Evolutionary conservation across 139 green algal species (phyloP).

Genomic region (Ostreobium quekettii): DNA sequence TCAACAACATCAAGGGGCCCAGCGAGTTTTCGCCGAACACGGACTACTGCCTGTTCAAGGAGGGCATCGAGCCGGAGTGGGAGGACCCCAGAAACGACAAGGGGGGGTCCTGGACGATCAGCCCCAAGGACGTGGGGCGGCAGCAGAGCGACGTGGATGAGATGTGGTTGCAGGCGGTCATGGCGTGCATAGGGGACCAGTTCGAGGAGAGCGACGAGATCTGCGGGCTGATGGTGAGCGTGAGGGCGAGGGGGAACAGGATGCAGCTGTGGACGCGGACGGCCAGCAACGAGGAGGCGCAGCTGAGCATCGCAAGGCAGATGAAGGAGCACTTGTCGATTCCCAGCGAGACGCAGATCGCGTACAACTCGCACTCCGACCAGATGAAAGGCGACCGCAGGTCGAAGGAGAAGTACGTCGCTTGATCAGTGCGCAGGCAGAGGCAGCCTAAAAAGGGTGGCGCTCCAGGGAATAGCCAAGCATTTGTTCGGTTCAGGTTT

Average conservation of each 20-base stretch:
- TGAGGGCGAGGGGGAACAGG: slow-evolving; percentile 67
- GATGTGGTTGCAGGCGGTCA: slow-evolving; percentile 85
- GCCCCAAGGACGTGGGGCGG: slow-evolving; percentile 43
- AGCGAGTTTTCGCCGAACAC: slow-evolving; percentile 67
- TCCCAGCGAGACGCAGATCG: slow-evolving; percentile 1
- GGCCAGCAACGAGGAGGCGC: slow-evolving; percentile 71
- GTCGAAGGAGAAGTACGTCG: neutral
- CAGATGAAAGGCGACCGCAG: neutral
- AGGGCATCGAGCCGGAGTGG: slow-evolving; percentile 97
- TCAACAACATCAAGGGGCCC: slow-evolving; percentile 97
- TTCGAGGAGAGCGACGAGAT: slow-evolving; percentile 92
- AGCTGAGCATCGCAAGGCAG: slow-evolving; percentile 78
- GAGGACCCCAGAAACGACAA: slow-evolving; percentile 84
- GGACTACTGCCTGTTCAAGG: slow-evolving; percentile 95
- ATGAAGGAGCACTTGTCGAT: slow-evolving; percentile 88
- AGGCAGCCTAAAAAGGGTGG: too few relatives aligned
- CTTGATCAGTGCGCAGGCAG: neutral
- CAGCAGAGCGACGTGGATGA: slow-evolving; percentile 66
- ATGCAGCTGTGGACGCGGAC: slow-evolving; percentile 94
- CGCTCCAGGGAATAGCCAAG: too few relatives aligned
- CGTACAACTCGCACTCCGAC: neutral
- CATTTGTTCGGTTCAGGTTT: too few relatives aligned
- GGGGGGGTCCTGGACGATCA: slow-evolving; percentile 87
- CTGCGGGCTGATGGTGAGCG: slow-evolving; percentile 89
- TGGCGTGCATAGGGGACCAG: slow-evolving; percentile 97